Evolutionary conservation across 2,329 filamentous ascomycete species (phyloP).

Genomic region (Clonostachys rhizophaga): DNA sequence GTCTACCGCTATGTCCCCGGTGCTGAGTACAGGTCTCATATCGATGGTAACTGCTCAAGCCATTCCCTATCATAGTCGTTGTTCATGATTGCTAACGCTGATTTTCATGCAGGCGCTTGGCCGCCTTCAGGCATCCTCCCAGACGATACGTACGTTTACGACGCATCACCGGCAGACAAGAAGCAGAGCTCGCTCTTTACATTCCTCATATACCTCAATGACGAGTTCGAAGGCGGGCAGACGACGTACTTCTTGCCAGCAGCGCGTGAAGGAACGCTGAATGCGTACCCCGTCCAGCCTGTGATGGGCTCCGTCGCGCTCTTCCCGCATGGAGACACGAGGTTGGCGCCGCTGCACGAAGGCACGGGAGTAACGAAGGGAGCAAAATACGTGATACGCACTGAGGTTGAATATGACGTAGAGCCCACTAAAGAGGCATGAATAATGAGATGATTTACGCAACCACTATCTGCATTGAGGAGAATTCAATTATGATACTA

Average conservation of each 20-base stretch:
- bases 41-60: constrained; percentile 42
- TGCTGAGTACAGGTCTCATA: constrained; percentile 67
- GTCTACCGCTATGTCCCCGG: constrained; percentile 71
- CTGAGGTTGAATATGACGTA: constrained; percentile 68
- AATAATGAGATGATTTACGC: background rate
- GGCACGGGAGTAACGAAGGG: constrained; percentile 66
- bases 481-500: no score
- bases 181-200: constrained; percentile 66
- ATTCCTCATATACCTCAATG: constrained; percentile 65
- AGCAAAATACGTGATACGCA: constrained; percentile 65
- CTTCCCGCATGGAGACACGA: constrained; percentile 66
- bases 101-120: constrained; percentile 42
- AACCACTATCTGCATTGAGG: no score
- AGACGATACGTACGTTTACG: constrained; percentile 59
- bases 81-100: no score
- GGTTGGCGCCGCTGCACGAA: constrained; percentile 62
- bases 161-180: constrained; percentile 52
- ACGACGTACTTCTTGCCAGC: constrained; percentile 68
- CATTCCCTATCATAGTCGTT: no score
- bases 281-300: constrained; percentile 64
- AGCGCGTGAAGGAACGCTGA: constrained; percentile 58
- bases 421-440: constrained; percentile 12
- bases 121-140: constrained; percentile 61
- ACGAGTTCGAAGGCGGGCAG: constrained; percentile 68
- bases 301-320: constrained; percentile 65